Conservation (phyloP, 345 rosid genomes). For the Citrus medica region DNA sequence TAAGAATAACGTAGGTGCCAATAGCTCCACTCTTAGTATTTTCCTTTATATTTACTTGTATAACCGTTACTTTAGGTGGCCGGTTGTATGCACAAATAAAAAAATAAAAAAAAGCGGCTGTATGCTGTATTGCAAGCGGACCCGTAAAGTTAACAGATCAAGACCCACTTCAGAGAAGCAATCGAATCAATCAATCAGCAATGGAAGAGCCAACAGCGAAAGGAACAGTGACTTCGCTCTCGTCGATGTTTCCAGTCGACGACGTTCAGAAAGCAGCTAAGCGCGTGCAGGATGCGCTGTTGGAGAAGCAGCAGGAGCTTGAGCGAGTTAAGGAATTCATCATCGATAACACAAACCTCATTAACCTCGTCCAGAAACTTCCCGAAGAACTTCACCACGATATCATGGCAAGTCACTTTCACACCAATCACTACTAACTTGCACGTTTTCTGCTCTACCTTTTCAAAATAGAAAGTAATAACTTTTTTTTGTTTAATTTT, state of each 20-base stretch:
- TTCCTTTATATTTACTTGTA: no score
- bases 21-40: no score
- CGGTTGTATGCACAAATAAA: no score
- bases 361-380: conserved; percentile 59
- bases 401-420: conserved; percentile 50
- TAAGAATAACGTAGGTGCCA: no score
- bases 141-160: no score
- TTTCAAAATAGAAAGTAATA: not conserved
- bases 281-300: conserved; percentile 59
- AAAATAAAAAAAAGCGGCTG: no score
- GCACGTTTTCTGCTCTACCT: not conserved
- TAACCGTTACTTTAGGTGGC: no score
- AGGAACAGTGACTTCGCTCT: conserved; percentile 66
- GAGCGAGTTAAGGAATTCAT: conserved; percentile 46
- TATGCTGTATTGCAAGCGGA: no score
- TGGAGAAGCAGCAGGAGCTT: conserved; percentile 57
- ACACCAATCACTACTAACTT: not conserved
- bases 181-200: not conserved
- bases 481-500: not conserved
- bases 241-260: conserved; percentile 59
- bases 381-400: conserved; percentile 84
- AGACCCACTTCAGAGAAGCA: not conserved
- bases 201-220: conserved; percentile 31
- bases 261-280: conserved; percentile 67
- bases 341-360: conserved; percentile 59